Percentiles rank a stretch among this genome's conserved stretches.
phyloP scores from a whole-genome alignment of 805 yeast genomes.

The Nakazawaea sp. region DNA sequence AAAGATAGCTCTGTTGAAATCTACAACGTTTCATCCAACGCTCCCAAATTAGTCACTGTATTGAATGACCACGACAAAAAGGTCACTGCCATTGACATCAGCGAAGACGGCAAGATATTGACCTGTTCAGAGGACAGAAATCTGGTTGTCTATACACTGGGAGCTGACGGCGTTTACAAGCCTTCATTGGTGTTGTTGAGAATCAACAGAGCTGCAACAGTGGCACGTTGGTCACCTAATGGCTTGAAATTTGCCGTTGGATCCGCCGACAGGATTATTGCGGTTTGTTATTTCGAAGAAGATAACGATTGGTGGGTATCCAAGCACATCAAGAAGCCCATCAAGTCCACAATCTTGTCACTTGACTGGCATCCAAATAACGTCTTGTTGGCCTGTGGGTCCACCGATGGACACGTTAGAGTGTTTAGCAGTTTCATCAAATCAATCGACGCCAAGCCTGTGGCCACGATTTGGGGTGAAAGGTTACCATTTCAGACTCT shows the following conservation, averaged over 20 bases:
- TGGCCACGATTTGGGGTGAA: slow-evolving; percentile 85
- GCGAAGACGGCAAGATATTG: slow-evolving; percentile 81
- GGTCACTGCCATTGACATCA: slow-evolving; percentile 90
- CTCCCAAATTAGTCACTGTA: slow-evolving; percentile 57
- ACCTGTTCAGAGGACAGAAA: slow-evolving; percentile 98
- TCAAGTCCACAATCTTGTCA: slow-evolving; percentile 76
- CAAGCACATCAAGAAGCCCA: slow-evolving; percentile 93
- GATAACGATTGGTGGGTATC: slow-evolving; percentile 99
- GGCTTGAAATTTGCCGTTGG: slow-evolving; percentile 98
- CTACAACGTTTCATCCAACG: slow-evolving; percentile 49
- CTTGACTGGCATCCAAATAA: slow-evolving; percentile 93
- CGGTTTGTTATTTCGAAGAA: slow-evolving; percentile 91
- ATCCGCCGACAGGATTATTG: slow-evolving; percentile 88
- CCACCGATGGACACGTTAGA: slow-evolving; percentile 88
- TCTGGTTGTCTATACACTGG: slow-evolving; percentile 85
- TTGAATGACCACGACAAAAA: slow-evolving; percentile 86
- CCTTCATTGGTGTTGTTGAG: slow-evolving; percentile 90
- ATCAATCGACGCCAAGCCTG: slow-evolving; percentile 80
- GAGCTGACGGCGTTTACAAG: slow-evolving; percentile 54
- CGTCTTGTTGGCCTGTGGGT: slow-evolving; percentile 82
- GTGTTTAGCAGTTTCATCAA: slow-evolving; percentile 87
- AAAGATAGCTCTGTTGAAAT: slow-evolving; percentile 72
- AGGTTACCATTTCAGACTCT: slow-evolving; percentile 90
- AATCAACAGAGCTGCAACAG: slow-evolving; percentile 92
- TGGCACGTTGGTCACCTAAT: slow-evolving; percentile 89